A percentile compares a stretch with the other conserved stretches of the same genome.
Conservation (phyloP, 805 yeast genomes). For the Yarrowia phangngaensis region DNA sequence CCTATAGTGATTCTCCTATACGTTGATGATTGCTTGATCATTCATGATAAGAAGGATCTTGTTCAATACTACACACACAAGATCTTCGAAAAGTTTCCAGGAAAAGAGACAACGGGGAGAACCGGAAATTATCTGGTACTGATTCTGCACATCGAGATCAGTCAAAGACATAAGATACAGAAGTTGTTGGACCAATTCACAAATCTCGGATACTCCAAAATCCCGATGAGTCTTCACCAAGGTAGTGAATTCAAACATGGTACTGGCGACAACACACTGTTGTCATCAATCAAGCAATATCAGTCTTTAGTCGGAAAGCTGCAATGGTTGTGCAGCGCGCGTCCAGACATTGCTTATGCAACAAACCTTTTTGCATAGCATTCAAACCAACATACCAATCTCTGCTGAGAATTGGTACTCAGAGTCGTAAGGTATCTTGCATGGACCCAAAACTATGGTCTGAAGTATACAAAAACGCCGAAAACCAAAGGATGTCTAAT, state of each 20-base stretch:
- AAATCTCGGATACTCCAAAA: no score
- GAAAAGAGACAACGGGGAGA: neutral
- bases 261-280: neutral
- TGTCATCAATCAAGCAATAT: neutral
- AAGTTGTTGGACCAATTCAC: no score
- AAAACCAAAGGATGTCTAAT: neutral
- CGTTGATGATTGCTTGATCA: neutral
- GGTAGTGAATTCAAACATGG: neutral
- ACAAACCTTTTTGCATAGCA: neutral
- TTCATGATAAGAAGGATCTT: neutral
- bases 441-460: neutral
- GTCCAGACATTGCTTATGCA: slow-evolving; percentile 8
- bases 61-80: neutral
- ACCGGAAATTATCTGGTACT: neutral
- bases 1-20: neutral
- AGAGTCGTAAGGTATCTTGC: neutral
- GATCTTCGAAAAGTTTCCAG: neutral
- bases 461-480: neutral
- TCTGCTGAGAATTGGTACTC: neutral
- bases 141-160: neutral
- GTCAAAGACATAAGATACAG: neutral
- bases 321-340: neutral
- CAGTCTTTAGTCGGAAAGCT: neutral
- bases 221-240: neutral
- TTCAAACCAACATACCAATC: neutral